A percentile compares a stretch with the other conserved stretches of the same genome.
Evolutionary conservation across 2,329 filamentous ascomycete genomes (phyloP).

Genomic region (Aspergillus sp.): DNA sequence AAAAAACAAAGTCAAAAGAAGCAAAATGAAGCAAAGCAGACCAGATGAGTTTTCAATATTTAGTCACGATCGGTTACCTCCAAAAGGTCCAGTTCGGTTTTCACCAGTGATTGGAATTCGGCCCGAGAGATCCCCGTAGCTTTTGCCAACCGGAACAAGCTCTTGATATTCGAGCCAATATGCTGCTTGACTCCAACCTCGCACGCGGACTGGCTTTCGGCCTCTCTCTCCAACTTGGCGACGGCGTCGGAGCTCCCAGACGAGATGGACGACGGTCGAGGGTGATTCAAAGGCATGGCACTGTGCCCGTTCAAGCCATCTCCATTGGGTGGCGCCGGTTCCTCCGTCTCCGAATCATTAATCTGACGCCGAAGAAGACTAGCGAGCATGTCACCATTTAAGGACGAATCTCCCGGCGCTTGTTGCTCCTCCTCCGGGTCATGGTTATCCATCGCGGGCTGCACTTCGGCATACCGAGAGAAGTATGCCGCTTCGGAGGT

Average conservation of each 20-base stretch:
- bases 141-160: slow-evolving; percentile 60
- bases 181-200: slow-evolving; percentile 64
- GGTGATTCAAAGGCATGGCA: slow-evolving; percentile 38
- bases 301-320: slow-evolving; percentile 22
- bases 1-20: slow-evolving; percentile 1
- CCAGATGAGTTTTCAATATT: background rate
- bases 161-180: slow-evolving; percentile 63
- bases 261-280: slow-evolving; percentile 44
- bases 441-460: slow-evolving; percentile 63
- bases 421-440: slow-evolving; percentile 58
- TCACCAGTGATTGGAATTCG: slow-evolving; percentile 61
- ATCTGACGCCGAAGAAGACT: slow-evolving; percentile 41
- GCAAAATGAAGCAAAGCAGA: background rate
- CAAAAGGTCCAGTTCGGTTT: slow-evolving; percentile 59
- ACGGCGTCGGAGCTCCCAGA: slow-evolving; percentile 50
- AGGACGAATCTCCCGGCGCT: slow-evolving; percentile 50
- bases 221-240: slow-evolving; percentile 55
- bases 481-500: slow-evolving; percentile 60
- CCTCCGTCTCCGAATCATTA: slow-evolving; percentile 22
- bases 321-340: slow-evolving; percentile 23
- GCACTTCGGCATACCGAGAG: slow-evolving; percentile 61
- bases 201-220: slow-evolving; percentile 52
- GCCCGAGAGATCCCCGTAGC: slow-evolving; percentile 57
- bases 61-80: slow-evolving; percentile 52
- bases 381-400: slow-evolving; percentile 53